Percentiles rank a stretch among this genome's conserved stretches.
phyloP scores from a whole-genome alignment of 2,329 filamentous ascomycete genomes.

The Epichloe sibirici region DNA sequence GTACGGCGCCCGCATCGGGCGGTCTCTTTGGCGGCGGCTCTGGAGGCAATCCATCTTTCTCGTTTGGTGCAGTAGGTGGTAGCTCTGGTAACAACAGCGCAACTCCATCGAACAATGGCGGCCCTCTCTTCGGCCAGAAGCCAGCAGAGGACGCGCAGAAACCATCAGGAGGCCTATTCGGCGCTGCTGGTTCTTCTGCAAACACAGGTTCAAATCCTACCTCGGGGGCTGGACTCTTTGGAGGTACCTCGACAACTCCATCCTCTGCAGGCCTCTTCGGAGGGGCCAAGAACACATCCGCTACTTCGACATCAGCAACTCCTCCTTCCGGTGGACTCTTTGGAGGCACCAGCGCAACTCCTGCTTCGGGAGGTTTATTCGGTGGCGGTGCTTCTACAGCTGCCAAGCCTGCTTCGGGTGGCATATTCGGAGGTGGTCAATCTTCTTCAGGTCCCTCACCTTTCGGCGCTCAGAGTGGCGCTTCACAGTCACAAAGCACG shows the following conservation, averaged over 20 bases:
- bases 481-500: slow-evolving; percentile 10
- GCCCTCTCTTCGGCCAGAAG: slow-evolving; percentile 22
- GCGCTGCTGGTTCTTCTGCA: slow-evolving; percentile 12
- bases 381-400: background rate
- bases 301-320: slow-evolving; percentile 9
- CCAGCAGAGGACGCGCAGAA: slow-evolving; percentile 16
- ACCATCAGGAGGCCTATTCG: slow-evolving; percentile 16
- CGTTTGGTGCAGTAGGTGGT: slow-evolving; percentile 24
- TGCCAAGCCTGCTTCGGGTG: slow-evolving; percentile 16
- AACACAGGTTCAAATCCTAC: slow-evolving; percentile 16
- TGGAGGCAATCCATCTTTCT: slow-evolving; percentile 24
- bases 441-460: slow-evolving; percentile 5
- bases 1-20: slow-evolving; percentile 27
- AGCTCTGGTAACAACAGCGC: slow-evolving; percentile 13
- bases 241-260: slow-evolving; percentile 11
- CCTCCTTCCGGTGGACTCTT: slow-evolving; percentile 12
- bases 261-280: slow-evolving; percentile 10
- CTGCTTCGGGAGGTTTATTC: slow-evolving; percentile 8
- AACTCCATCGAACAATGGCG: slow-evolving; percentile 17
- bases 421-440: slow-evolving; percentile 13
- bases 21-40: slow-evolving; percentile 27
- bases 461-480: slow-evolving; percentile 8
- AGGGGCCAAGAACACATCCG: slow-evolving; percentile 1
- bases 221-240: slow-evolving; percentile 19
- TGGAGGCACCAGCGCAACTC: slow-evolving; percentile 8